Percentiles rank a stretch among this genome's conserved stretches.
Evolutionary conservation across 345 rosid genomes (phyloP).

Genomic region (Aurinia saxatilis): DNA sequence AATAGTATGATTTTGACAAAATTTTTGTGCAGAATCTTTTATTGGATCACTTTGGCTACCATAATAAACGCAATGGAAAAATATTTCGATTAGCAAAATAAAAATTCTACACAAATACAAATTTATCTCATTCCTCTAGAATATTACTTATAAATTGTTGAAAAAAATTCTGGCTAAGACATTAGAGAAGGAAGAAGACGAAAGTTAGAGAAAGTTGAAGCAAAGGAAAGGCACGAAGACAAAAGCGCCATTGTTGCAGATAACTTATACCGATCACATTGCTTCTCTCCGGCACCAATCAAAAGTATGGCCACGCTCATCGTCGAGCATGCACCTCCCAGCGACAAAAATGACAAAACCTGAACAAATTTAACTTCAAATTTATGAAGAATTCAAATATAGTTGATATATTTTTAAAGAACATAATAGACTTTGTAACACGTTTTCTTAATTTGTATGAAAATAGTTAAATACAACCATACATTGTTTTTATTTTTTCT

Average conservation of each 20-base stretch:
- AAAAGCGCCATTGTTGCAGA: slow-evolving; percentile 64
- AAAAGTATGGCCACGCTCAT: slow-evolving; percentile 43
- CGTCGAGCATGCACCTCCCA: slow-evolving; percentile 57
- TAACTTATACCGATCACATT: slow-evolving; percentile 45
- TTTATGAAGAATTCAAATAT: no score
- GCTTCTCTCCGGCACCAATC: slow-evolving; percentile 23
- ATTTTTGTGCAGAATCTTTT: no score
- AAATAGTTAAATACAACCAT: no score
- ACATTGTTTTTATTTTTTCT: no score
- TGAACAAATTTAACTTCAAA: slow-evolving; percentile 11
- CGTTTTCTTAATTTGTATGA: no score
- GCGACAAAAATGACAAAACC: slow-evolving; percentile 47
- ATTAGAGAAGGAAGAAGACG: slow-evolving; percentile 47
- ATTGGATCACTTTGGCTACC: no score
- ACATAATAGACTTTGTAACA: no score
- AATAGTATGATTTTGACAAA: no score
- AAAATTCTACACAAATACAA: background rate
- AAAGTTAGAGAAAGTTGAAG: slow-evolving; percentile 54
- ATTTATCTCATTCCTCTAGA: background rate
- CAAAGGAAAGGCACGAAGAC: slow-evolving; percentile 50
- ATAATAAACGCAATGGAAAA: background rate
- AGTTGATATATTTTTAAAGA: no score
- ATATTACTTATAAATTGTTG: background rate
- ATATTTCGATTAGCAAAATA: background rate
- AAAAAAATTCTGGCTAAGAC: background rate